Evolutionary conservation across 2,329 filamentous ascomycete species (phyloP), one percentile per base, ranked within the genome.

Genomic region (Alternaria alternata): DNA sequence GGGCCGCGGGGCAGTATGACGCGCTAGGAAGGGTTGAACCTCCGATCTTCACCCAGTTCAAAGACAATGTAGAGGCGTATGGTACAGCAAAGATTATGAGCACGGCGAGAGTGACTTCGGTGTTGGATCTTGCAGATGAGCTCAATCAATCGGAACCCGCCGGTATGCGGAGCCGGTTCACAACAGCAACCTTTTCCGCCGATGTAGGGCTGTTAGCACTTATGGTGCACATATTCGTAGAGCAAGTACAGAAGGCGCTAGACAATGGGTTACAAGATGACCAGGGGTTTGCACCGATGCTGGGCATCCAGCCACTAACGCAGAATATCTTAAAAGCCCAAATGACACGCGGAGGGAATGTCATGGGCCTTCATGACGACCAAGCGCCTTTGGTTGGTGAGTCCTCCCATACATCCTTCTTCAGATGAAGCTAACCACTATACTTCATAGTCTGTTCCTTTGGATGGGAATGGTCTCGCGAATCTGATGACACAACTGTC

Each of bases 41-140:
- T 22, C 14, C 49, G n/a, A 52, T 52, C 24, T 52, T 52, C 14
- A 24, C 49, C 9, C 49, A 52, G 49, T 52, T 52, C 49, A 52
- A 42, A 30, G 49, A 52, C 9, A 38, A 52, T 8, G 38, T 14
- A 26, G 49, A 52, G 5, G 38, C 42, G 4, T 52, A 52, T 32
- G 49, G 49, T 20, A 24, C 49, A n/a, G 49, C 49, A 22, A 52
- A 52, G 49, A 42, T 52, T 24, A n/a, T 42, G n/a, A 52, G 36
- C 49, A 52, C 49, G n/a, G 49, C 49, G 3, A 52, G 49, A 52
- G 24, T 52, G 24, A 52, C 49, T 32, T 52, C 49, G 22, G 14
- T 52, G 24, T 52, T n/a, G 5, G 22, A 52, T 9, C 49, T 52
- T 30, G 49, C 49, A 24, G 49, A 52, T 30, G 49, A 52, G 38